Evolutionary conservation across 1,284 basidiomycete genomes (phyloP), one percentile per base, ranked within the genome.

Genomic region (Amylostereum areolatum): DNA sequence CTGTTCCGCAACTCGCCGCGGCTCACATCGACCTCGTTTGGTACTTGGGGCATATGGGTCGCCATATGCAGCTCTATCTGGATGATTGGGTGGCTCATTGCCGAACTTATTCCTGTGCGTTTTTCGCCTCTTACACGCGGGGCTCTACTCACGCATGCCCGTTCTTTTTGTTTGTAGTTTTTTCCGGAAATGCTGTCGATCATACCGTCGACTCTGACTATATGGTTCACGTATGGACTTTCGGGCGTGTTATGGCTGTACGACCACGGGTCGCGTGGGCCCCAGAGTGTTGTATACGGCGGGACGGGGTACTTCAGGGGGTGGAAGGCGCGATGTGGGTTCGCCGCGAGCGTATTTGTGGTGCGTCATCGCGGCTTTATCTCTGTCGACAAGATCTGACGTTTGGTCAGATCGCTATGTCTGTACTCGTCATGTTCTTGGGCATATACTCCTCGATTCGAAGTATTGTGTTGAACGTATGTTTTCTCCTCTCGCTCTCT

Each of bases 211-310:
- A 47, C 42, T 39, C 30, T 47, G 25, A 47, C 46, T 4, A 31
- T 47, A 9, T 47, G 46, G 46, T 47, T 47, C 35, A 47, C 46
- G 8, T 47, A 47, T 24, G 46, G 46, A n/a, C 37, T 47, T 7
- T 47, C 46, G 18, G 46, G 46, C 27, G 46, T 47, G 28, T 39
- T 47, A 9, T 47, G 46, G 46, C 36, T 47, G 36, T 41, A 47
- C 35, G 46, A 47, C 39, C 24, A 47, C 28, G 46, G 46, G 5
- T 39, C 46, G 46, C 36, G 24, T 29, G 36, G 37, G 27, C 18
- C 18, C 18, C 18, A 18, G 18, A 18, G 18, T 18, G 18, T 18
- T 18, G 11, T 7, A 10, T 6, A 24, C 24, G 35, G 35, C 7
- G 25, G 31, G n/a, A 10, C 33, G 37, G 46, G 36, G 46, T 47